A percentile compares a stretch with the other conserved stretches of the same genome.
Conservation (phyloP, 768 basidiomycete genomes). For the Tricholoma matsutake region DNA sequence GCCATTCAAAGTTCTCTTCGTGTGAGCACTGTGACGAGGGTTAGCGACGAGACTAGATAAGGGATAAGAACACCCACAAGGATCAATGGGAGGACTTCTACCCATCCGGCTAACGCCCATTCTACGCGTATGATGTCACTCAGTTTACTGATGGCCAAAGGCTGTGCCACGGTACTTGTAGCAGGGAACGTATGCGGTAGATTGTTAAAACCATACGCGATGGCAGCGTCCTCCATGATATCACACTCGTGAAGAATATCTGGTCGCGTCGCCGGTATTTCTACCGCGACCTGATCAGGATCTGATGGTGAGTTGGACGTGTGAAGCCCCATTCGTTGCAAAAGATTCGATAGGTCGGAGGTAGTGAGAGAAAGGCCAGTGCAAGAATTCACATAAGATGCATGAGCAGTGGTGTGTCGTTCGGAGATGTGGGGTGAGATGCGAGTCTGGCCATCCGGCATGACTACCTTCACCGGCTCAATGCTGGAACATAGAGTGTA, state of each 20-base stretch:
- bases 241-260: constrained; percentile 99
- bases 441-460: constrained; percentile 69
- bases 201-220: constrained; percentile 98
- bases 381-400: constrained; percentile 94
- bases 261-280: constrained; percentile 91
- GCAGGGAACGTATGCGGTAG: constrained; percentile 88
- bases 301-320: constrained; percentile 50
- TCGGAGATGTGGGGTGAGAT: constrained; percentile 83
- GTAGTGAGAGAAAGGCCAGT: constrained; percentile 77
- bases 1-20: constrained; percentile 95
- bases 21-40: constrained; percentile 76
- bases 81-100: constrained; percentile 92
- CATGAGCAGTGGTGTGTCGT: constrained; percentile 66
- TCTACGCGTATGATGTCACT: constrained; percentile 85
- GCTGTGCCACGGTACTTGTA: constrained; percentile 94
- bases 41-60: not conserved
- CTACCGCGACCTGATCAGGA: constrained; percentile 68
- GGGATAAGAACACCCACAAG: constrained; percentile 52
- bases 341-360: constrained; percentile 63
- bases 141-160: constrained; percentile 84
- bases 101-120: constrained; percentile 95
- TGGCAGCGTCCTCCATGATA: constrained; percentile 96
- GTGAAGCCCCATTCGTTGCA: constrained; percentile 80
- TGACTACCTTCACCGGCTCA: constrained; percentile 86
- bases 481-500: constrained; percentile 49